Conservation (phyloP, 139 green algal genomes). For the Yamagishiella unicocca region DNA sequence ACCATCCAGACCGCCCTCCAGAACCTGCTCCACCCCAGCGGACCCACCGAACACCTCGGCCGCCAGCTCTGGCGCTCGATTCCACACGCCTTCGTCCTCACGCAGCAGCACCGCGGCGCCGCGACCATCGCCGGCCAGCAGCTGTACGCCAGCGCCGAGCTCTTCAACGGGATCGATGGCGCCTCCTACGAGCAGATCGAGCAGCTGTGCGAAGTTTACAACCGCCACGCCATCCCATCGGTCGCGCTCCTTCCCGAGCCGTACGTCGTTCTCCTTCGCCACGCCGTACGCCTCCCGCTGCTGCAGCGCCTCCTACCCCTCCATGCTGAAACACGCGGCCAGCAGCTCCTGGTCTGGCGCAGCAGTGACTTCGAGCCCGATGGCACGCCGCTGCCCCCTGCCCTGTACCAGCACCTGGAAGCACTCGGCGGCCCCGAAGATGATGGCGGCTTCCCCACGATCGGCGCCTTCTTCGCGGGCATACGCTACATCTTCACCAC, state of each 20-base stretch:
- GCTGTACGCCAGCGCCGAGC: background rate
- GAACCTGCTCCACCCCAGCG: background rate
- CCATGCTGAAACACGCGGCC: background rate
- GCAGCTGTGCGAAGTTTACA: background rate
- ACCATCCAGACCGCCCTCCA: background rate
- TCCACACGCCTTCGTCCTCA: background rate
- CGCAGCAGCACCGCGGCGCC: background rate
- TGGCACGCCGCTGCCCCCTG: background rate
- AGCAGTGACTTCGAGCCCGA: background rate
- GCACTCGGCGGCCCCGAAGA: background rate
- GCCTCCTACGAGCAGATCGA: background rate
- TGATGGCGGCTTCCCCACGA: background rate
- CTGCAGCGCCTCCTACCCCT: background rate
- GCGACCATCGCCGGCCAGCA: background rate
- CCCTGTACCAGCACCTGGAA: background rate
- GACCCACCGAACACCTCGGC: background rate
- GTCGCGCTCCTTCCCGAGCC: background rate
- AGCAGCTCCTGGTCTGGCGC: constrained; percentile 13
- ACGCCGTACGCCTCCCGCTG: background rate
- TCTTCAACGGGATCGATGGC: background rate
- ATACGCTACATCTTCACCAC: background rate
- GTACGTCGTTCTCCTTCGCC: background rate
- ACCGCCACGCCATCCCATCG: background rate
- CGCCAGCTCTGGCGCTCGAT: background rate
- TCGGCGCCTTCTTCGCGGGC: background rate